A percentile compares a stretch with the other conserved stretches of the same genome.
Conservation (phyloP, 805 yeast species). For the Pichia scutulata region DNA sequence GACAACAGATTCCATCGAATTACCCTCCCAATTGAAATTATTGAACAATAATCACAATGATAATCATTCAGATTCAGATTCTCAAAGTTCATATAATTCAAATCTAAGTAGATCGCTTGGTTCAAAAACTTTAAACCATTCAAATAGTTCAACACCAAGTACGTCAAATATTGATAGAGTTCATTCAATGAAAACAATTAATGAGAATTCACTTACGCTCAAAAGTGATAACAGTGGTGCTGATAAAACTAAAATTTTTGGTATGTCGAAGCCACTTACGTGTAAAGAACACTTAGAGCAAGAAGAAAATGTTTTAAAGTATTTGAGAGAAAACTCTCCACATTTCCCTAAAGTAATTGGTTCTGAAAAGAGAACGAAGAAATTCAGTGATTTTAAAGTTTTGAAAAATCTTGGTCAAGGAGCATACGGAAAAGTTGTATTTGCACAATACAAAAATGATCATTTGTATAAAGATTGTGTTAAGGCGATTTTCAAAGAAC, state of each 20-base stretch:
- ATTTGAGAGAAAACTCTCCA: constrained; percentile 11
- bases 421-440: constrained; percentile 89
- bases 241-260: background rate
- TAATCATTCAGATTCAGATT: constrained; percentile 17
- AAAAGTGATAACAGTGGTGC: background rate
- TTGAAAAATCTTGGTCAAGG: constrained; percentile 88
- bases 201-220: background rate
- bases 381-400: constrained; percentile 61
- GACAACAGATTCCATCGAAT: constrained; percentile 8
- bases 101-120: constrained; percentile 21
- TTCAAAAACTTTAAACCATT: constrained; percentile 10
- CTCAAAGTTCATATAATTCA: constrained; percentile 16
- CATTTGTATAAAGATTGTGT: constrained; percentile 62
- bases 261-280: background rate
- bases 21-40: constrained; percentile 51
- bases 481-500: constrained; percentile 84
- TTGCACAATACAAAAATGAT: constrained; percentile 62
- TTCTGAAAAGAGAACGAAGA: constrained; percentile 57
- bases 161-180: constrained; percentile 3
- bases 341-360: constrained; percentile 57
- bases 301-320: constrained; percentile 26
- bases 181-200: background rate
- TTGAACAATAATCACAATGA: constrained; percentile 33
- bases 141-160: background rate
- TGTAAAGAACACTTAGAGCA: constrained; percentile 7